Percentiles rank a stretch among this genome's conserved stretches.
These are phyloP conservation scores for Strobilomyces confusus DNA, from an alignment of 768 basidiomycete species.

Conservation along the genomic window DNA sequence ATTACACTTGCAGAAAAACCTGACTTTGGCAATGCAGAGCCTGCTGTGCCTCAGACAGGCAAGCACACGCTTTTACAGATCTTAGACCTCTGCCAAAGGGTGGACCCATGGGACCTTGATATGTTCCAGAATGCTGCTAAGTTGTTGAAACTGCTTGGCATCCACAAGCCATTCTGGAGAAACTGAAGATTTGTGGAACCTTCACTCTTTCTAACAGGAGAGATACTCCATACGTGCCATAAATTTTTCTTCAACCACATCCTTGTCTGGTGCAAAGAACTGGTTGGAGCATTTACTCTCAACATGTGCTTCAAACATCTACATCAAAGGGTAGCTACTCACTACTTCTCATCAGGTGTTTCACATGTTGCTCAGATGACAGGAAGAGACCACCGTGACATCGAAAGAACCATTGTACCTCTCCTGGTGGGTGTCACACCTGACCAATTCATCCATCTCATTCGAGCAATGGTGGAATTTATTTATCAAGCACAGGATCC, in stretches of 20 bases:
- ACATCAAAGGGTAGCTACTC: neutral
- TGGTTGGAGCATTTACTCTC: neutral
- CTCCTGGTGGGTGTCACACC: too few relatives aligned
- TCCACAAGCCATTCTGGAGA: neutral
- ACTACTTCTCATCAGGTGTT: neutral
- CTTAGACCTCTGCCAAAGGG: rapidly evolving
- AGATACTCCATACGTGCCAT: slow-evolving; percentile 9
- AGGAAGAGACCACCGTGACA: neutral
- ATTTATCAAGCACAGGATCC: neutral
- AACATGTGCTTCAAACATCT: neutral
- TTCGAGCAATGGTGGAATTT: neutral
- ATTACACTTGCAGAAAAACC: neutral
- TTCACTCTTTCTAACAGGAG: neutral
- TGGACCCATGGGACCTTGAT: slow-evolving; percentile 25
- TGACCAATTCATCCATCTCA: neutral
- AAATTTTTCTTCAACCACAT: slow-evolving; percentile 11
- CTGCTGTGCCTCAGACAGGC: neutral
- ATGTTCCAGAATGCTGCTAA: slow-evolving; percentile 14
- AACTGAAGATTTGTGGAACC: neutral
- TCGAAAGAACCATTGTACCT: neutral
- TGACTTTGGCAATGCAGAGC: neutral
- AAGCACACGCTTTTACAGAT: neutral
- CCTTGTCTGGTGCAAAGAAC: slow-evolving; percentile 9
- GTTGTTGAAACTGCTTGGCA: neutral
- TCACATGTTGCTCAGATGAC: neutral